Percentiles rank a stretch among this genome's conserved stretches.
phyloP scores from a whole-genome alignment of 2,329 filamentous ascomycete genomes.

The Penicillium sclerotiorum region DNA sequence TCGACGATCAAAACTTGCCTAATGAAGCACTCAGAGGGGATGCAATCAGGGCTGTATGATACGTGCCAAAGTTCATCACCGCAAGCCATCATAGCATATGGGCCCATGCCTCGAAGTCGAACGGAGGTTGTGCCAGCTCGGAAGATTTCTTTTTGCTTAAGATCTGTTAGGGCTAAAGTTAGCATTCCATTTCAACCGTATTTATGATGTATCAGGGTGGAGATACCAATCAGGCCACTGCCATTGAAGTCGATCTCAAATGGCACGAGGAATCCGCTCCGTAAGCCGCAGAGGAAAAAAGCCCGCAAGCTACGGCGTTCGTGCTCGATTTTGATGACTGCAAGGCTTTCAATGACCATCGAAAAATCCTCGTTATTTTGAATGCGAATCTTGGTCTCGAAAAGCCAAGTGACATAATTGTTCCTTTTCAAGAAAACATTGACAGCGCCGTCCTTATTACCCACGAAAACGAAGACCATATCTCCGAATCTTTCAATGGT shows the following conservation, averaged over 20 bases:
- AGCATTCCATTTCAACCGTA: too few relatives aligned
- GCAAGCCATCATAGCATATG: conserved; percentile 39
- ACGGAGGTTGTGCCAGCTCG: conserved; percentile 42
- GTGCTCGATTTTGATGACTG: conserved; percentile 24
- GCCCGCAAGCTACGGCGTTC: conserved; percentile 14
- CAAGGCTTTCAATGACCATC: conserved; percentile 40
- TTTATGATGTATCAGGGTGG: too few relatives aligned
- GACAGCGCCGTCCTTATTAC: conserved; percentile 43
- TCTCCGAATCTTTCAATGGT: conserved; percentile 36
- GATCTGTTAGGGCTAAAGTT: too few relatives aligned
- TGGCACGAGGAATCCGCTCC: conserved; percentile 47
- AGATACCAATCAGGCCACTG: conserved; percentile 31
- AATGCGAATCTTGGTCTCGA: conserved; percentile 29
- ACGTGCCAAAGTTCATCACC: conserved; percentile 43
- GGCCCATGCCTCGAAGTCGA: conserved; percentile 34
- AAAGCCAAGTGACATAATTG: conserved; percentile 23
- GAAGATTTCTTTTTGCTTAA: conserved; percentile 33
- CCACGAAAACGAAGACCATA: conserved; percentile 40
- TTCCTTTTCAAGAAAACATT: conserved; percentile 32
- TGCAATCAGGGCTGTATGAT: conserved; percentile 28
- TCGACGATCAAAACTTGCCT: conserved; percentile 46
- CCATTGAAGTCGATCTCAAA: conserved; percentile 33
- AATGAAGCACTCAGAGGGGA: conserved; percentile 30
- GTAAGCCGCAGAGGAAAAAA: conserved; percentile 49
- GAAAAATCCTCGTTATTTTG: conserved; percentile 31